Percentiles rank a stretch among this genome's conserved stretches.
These are phyloP conservation scores for Alternaria ventricosa DNA, from an alignment of 2,329 filamentous ascomycete species.

Conservation along the genomic window DNA sequence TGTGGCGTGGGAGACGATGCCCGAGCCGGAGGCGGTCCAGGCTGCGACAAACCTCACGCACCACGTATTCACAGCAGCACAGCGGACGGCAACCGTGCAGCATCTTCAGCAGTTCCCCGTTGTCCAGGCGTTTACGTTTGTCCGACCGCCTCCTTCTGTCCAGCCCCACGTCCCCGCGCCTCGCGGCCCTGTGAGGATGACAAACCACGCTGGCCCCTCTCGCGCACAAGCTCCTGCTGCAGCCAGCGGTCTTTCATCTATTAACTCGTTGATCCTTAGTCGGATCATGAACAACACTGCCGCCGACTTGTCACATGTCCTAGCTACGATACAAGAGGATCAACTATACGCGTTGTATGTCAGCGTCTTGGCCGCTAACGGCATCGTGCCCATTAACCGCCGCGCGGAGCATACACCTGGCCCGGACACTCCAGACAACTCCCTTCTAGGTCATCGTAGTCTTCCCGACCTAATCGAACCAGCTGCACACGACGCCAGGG, in stretches of 20 bases:
- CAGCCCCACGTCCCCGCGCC: accelerated
- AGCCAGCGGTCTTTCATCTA: background rate
- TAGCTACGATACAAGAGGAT: background rate
- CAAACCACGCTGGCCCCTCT: background rate
- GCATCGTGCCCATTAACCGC: background rate
- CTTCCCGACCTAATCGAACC: background rate
- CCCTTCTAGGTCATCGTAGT: background rate
- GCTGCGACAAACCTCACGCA: background rate
- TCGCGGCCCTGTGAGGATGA: background rate
- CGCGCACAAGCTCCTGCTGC: background rate
- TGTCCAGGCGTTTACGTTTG: background rate
- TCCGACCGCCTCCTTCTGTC: background rate
- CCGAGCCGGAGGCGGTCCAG: background rate
- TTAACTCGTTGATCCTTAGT: background rate
- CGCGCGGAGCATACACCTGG: background rate
- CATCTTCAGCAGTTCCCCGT: background rate
- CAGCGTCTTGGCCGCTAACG: background rate
- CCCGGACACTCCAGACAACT: background rate
- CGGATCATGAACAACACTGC: background rate
- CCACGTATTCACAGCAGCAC: background rate
- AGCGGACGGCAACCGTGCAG: background rate
- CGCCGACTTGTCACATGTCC: too few relatives aligned
- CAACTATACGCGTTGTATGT: background rate
- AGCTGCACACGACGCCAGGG: background rate
- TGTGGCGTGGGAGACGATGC: background rate